Conservation (phyloP, 257 asterid species). For the Gynochthodes officinalis region DNA sequence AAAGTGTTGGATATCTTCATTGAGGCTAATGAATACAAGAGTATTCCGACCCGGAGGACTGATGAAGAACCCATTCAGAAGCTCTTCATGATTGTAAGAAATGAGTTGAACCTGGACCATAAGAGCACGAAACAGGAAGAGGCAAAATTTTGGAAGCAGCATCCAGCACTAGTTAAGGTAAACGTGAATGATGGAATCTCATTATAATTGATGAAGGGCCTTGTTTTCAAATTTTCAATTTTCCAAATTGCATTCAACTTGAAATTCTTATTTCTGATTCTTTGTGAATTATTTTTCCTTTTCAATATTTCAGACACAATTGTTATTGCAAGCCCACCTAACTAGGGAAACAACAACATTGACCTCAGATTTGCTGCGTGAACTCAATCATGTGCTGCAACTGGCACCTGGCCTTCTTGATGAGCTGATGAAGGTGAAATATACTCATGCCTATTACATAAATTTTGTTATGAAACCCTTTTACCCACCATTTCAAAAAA, state of each 20-base stretch:
- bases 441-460: not conserved
- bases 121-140: slow-evolving; percentile 78
- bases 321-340: slow-evolving; percentile 79
- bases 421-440: slow-evolving; percentile 73
- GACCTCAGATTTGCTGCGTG: slow-evolving; percentile 63
- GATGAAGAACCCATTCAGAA: slow-evolving; percentile 86
- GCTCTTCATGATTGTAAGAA: slow-evolving; percentile 63
- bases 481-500: not conserved
- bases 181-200: slow-evolving; percentile 12
- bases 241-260: not conserved
- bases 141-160: slow-evolving; percentile 91
- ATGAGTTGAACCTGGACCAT: slow-evolving; percentile 74
- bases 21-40: slow-evolving; percentile 82
- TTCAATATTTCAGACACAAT: slow-evolving; percentile 55
- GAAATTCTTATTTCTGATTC: not conserved
- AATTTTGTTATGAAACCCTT: not conserved
- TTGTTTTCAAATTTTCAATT: not conserved
- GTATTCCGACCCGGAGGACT: slow-evolving; percentile 75
- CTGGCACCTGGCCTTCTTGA: slow-evolving; percentile 79
- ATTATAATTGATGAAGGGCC: slow-evolving; percentile 2
- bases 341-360: slow-evolving; percentile 58
- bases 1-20: slow-evolving; percentile 82
- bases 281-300: slow-evolving; percentile 10
- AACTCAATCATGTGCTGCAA: slow-evolving; percentile 63
- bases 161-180: slow-evolving; percentile 81